A percentile compares a stretch with the other conserved stretches of the same genome.
phyloP scores from a whole-genome alignment of 192 early-diverging fungal species.

The Coemansia sp. region DNA sequence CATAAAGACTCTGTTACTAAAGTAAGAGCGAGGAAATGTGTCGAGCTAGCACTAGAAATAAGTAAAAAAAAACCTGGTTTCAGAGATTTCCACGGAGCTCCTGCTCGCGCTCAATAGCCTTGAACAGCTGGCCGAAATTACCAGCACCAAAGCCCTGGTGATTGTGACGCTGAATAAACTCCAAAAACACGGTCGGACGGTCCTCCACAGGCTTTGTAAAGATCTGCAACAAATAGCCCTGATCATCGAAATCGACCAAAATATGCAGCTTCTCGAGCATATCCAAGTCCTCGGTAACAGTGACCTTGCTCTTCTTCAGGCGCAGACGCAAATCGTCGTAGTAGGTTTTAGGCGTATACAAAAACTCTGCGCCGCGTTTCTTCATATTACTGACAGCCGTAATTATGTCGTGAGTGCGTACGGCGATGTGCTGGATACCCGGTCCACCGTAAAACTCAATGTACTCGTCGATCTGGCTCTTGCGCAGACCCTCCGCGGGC shows the following conservation, averaged over 20 bases:
- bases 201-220: conserved; percentile 93
- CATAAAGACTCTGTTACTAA: too few species aligned
- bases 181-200: conserved; percentile 95
- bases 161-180: conserved; percentile 95
- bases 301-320: conserved; percentile 68
- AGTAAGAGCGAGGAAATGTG: too few species aligned
- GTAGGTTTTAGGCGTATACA: conserved; percentile 82
- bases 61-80: not conserved
- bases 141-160: conserved; percentile 95
- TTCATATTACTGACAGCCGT: conserved; percentile 77
- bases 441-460: conserved; percentile 66
- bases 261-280: conserved; percentile 84
- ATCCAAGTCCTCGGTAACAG: conserved; percentile 83
- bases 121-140: conserved; percentile 98
- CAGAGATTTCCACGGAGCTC: conserved; percentile 83
- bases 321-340: conserved; percentile 84
- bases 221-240: conserved; percentile 95
- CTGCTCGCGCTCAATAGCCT: conserved; percentile 95
- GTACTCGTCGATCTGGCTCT: conserved; percentile 89
- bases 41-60: too few species aligned
- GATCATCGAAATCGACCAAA: conserved; percentile 95
- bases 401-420: conserved; percentile 89
- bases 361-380: conserved; percentile 88
- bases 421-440: conserved; percentile 93
- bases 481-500: conserved; percentile 90